These are phyloP conservation scores for Sclerotinia minor DNA, from an alignment of 2,329 filamentous ascomycete species.

Conservation along the genomic window DNA sequence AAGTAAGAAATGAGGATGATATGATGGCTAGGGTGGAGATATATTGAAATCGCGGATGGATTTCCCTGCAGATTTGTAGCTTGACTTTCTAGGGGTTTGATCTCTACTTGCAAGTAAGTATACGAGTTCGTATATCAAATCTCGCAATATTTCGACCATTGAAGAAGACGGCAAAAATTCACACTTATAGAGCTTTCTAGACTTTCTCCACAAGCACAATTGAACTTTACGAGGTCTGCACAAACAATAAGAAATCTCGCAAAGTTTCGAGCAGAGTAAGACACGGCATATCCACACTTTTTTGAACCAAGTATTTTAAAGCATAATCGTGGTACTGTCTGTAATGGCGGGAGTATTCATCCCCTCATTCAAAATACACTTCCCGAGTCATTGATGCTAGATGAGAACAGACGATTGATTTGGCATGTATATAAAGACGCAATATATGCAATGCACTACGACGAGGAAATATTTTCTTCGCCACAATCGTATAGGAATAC, in stretches of 20 bases:
- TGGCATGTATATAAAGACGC: neutral
- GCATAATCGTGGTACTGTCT: neutral
- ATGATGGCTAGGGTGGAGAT: too few species aligned
- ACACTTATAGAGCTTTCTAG: neutral
- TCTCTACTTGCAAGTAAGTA: neutral
- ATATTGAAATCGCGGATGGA: neutral
- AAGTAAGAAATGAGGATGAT: neutral
- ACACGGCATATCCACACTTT: neutral
- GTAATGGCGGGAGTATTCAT: neutral
- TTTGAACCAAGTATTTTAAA: neutral
- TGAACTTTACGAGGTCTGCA: neutral
- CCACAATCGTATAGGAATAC: constrained; percentile 1
- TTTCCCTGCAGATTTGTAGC: neutral
- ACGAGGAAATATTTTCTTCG: neutral
- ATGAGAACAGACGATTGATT: constrained; percentile 2
- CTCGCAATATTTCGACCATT: neutral
- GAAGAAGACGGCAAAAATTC: neutral
- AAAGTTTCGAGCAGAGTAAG: neutral
- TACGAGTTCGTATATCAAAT: neutral
- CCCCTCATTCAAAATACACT: neutral
- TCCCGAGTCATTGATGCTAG: neutral
- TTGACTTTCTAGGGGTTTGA: neutral
- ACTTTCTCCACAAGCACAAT: neutral
- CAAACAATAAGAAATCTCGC: neutral
- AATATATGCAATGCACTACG: neutral